These are phyloP conservation scores for Vitis hybrid DNA, from an alignment of 177 flowering plant genomes.

Conservation along the genomic window DNA sequence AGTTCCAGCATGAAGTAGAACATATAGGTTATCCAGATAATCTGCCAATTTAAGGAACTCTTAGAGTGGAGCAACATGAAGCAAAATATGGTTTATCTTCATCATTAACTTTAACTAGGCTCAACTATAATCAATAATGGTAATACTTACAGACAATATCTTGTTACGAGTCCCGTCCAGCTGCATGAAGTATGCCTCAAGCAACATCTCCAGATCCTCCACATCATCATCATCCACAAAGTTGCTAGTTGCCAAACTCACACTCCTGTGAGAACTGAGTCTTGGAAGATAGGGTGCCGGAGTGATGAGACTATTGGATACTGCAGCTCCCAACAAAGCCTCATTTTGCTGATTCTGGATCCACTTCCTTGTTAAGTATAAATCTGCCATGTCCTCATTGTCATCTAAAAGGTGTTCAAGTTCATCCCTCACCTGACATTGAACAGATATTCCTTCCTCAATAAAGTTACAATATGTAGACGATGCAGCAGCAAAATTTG, in stretches of 20 bases:
- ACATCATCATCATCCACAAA: constrained; percentile 67
- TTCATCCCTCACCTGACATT: constrained; percentile 87
- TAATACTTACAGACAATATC: constrained; percentile 74
- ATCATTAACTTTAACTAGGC: neutral
- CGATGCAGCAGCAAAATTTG: too few relatives aligned
- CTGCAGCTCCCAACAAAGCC: constrained; percentile 38
- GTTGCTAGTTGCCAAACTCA: constrained; percentile 64
- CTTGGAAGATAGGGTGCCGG: constrained; percentile 42
- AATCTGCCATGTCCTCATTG: constrained; percentile 90
- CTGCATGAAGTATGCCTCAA: constrained; percentile 98
- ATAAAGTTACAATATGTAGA: neutral
- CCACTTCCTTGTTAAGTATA: constrained; percentile 88
- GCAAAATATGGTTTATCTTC: too few relatives aligned
- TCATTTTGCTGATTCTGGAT: constrained; percentile 78
- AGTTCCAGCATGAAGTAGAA: too few relatives aligned
- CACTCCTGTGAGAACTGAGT: constrained; percentile 61
- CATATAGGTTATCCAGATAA: too few relatives aligned
- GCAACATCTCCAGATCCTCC: constrained; percentile 96
- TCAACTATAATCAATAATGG: neutral
- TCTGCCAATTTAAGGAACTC: too few relatives aligned
- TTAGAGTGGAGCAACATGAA: too few relatives aligned
- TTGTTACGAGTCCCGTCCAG: constrained; percentile 93
- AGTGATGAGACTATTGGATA: constrained; percentile 44
- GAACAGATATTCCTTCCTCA: neutral
- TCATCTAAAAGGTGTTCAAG: constrained; percentile 93